Base-by-base conservation (phyloP, 139 green algal species). In the Ettlia oleoabundans region DNA sequence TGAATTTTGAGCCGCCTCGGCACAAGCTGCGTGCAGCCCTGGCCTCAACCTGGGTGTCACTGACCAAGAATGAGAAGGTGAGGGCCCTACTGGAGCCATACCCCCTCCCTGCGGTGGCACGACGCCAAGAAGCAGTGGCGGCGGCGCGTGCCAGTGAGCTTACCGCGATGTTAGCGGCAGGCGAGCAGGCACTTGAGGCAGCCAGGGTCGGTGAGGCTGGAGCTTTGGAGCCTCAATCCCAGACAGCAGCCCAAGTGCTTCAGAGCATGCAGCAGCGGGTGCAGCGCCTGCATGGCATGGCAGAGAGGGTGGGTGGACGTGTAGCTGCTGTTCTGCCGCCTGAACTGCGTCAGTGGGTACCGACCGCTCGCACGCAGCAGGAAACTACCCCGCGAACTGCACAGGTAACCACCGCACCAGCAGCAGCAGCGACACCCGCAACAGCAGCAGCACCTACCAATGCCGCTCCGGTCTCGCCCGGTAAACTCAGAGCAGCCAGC, bases 51-150 rank as follows among this genome's bases (percentile, higher is more conserved):
- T 51, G 33, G 72, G 35, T 35, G 6, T 22, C 51, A 1, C 24
- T 79, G 74, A 21, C 30, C 37, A 28, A 55, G 24, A 70, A n/a
- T 37, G 55, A 80, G 53, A 55, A 80, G 74, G 47, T 80, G 55
- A 37, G 28, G 26, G 55, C 58, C 13, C 6, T 80, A 37, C 40
- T 80, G 55, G 55, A 53, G 53, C 74, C 55, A 0, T 30, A 42
- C 35, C 74, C 55, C 37, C 55, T 80, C 53, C 72, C 72, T 22
- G 72, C 72, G 24, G 51, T 67, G 22, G 47, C 72, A 21, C 72
- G 72, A 7, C 72, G 15, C 47, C 13, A 10, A 24, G 47, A 67
- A 53, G 73, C 73, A 35, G 73, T 52, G 22, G 37, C 58, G 7
- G 52, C 53, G 24, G 73, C 73, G 3, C 52, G 52, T n/a, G n/a